Base-by-base conservation (phyloP, 768 basidiomycete genomes). In the Daedalea quercina region DNA sequence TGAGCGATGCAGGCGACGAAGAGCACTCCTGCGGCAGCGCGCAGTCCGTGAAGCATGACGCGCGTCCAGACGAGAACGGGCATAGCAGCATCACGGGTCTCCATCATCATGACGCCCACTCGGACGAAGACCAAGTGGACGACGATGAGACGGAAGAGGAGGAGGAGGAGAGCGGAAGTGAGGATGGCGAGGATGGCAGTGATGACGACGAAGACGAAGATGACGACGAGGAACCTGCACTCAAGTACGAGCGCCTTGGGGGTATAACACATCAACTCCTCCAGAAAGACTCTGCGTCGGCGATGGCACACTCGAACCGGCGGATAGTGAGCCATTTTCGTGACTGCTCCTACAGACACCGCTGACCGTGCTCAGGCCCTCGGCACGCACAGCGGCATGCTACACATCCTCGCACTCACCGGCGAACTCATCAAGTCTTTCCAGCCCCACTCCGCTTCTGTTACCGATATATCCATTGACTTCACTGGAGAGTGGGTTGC, bases 381-480 rank as follows among this genome's bases (percentile, higher is more conserved):
- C 34, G 95, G 94, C 20, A 96, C 95, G 1, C 94, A 97, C 66
- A 81, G 79, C 47, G 95, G 95, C n/a, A 84, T 94, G 57, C 82
- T 97, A 2, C 90, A 96, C 64, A 77, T 96, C 19, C 74, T 96
- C 13, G 85, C 85, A 63, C 75, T 89, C 37, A 70, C 80, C 24
- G 95, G 94, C 3, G 79, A 82, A 51, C 82, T 87, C 42, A 77
- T 94, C 69, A 94, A 92, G 68, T 90, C 90, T 1, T 96, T 85
- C 69, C 86, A 92, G 63, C 90, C 89, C 1, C 96, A 99, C 63
- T 73, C 82, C 31, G 94, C 94, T 0, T 90, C 90, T 11, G 76
- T 98, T 51, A 80, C 83, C 53, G 93, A 93, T 64, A 84, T 98
- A 34, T 80, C 78, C 46, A 76, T 98, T 63, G 94, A 97, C 65